Conservation (phyloP, 306 rosid species). For the Vigna nakashimae region DNA sequence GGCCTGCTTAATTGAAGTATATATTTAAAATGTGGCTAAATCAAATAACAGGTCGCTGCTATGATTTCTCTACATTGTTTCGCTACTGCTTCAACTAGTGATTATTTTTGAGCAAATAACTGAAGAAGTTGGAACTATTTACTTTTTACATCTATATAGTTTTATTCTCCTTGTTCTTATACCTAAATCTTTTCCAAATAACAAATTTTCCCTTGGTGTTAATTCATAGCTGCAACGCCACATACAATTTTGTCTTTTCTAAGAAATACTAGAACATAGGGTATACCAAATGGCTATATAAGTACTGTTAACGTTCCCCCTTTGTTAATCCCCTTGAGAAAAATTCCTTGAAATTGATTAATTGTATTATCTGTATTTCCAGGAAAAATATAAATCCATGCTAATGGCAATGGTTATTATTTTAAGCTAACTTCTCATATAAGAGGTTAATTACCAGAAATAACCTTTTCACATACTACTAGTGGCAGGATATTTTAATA, state of each 20-base stretch:
- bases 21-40: conserved; percentile 30
- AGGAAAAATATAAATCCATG: not conserved
- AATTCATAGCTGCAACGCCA: not conserved
- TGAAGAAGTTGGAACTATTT: conserved; percentile 23
- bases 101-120: conserved; percentile 10
- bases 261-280: conserved; percentile 9
- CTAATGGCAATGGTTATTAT: conserved; percentile 10
- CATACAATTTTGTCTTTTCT: conserved; percentile 10
- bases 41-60: conserved; percentile 23
- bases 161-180: conserved; percentile 7
- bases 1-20: conserved; percentile 11
- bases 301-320: conserved; percentile 17
- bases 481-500: conserved; percentile 28
- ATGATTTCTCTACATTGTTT: conserved; percentile 32
- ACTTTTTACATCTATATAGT: not conserved
- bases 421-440: not conserved
- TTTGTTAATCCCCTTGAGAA: not conserved
- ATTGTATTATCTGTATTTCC: conserved; percentile 10
- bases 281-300: conserved; percentile 4
- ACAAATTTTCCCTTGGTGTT: conserved; percentile 12
- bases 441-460: not conserved
- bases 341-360: conserved; percentile 27
- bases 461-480: conserved; percentile 23
- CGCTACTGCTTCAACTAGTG: not conserved
- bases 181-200: not conserved